phyloP scores from a whole-genome alignment of 768 basidiomycete genomes.

The Psilocybe azurescens region DNA sequence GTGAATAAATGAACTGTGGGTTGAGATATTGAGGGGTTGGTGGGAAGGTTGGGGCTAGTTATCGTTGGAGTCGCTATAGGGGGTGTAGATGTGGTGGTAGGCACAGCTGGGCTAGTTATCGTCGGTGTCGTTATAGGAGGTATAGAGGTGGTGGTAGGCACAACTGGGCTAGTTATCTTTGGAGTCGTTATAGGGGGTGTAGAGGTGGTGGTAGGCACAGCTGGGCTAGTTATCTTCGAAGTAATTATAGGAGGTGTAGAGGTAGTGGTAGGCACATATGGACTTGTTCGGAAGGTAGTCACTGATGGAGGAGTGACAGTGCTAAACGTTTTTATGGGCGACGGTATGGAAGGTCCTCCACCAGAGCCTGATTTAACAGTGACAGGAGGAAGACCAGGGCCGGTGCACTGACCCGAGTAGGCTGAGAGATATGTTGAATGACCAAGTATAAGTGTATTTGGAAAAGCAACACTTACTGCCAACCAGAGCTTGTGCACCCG shows the following conservation, averaged over 20 bases:
- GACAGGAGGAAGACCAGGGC: neutral
- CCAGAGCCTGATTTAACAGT: neutral
- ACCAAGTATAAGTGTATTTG: neutral
- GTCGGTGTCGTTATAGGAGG: neutral
- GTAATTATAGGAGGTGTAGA: neutral
- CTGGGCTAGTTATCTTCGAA: neutral
- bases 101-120: neutral
- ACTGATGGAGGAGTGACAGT: neutral
- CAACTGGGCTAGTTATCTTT: neutral
- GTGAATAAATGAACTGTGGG: neutral
- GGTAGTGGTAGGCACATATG: neutral
- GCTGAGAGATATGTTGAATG: neutral
- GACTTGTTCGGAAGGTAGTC: neutral
- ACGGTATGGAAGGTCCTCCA: neutral
- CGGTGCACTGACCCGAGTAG: neutral
- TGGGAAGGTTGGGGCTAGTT: neutral
- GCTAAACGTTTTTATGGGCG: neutral
- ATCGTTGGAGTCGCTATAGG: neutral
- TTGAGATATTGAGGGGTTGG: neutral
- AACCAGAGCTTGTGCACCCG: conserved; percentile 14
- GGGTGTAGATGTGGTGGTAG: neutral
- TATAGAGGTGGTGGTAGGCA: neutral
- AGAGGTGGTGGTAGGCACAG: too few relatives aligned
- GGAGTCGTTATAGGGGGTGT: too few relatives aligned
- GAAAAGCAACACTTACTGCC: conserved; percentile 4